Base-by-base conservation (phyloP, 768 basidiomycete species). In the Daedalea quercina region DNA sequence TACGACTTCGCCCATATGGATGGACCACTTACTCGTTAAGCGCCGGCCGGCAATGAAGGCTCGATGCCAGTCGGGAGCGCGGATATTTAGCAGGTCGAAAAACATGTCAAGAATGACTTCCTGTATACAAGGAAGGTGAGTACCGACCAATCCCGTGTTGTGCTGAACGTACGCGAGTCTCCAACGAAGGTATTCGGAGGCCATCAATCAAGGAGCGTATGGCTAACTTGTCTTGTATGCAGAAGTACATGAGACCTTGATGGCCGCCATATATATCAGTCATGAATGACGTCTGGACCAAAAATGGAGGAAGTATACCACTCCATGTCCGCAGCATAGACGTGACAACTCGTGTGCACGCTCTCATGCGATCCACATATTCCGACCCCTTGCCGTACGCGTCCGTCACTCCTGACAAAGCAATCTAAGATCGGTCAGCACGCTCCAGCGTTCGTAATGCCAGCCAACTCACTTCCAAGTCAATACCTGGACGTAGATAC, bases 91-190 rank as follows among this genome's bases (percentile, higher is more conserved):
- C 17, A 94, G 75, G 55, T 91, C 89, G 61, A 97, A 97, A 61
- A 98, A 88, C 81, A 96, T 87, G 60, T 98, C 92, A 49, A 98
- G 73, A 33, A 97, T 76, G 26, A 93, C 81, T 73, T 97, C 95
- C 94, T 96, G 60, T 17, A 63, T 43, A 22, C 33, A 25, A 19
- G 43, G 17, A 1, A 43, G 40, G 9, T 19, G n/a, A 25, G 44
- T 49, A 24, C 43, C 11, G 28, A n/a, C n/a, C n/a, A 19, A 8
- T 26, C 25, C 20, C 25, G 46, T 31, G 13, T 7, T 44, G 22
- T 7, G 3, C 3, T 22, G 44, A 44, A 57, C 82, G 57, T 65
- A 94, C 94, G 65, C 94, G 76, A 45, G 89, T 85, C 44, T 91
- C 86, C 24, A 91, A 75, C 2, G 89, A 91, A 1, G 95, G 94